Evolutionary conservation across 768 basidiomycete species (phyloP), one percentile per base, ranked within the genome.

Genomic region (Calvatia gigantea): DNA sequence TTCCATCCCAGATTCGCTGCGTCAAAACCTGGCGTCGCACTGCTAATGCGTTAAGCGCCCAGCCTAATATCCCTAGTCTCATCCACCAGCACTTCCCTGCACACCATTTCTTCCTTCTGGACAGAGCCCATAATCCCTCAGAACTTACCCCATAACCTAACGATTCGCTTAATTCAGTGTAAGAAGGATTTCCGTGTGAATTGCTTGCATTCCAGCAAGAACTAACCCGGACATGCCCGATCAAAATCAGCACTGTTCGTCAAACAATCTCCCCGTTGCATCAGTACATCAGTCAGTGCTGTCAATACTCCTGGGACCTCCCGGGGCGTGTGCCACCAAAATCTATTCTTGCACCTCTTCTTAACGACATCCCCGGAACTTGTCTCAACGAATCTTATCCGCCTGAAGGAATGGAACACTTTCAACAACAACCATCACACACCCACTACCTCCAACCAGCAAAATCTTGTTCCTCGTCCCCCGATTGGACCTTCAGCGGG

Each of bases 161-260:
- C 21, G 38, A 21, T 33, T 48, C 46, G 46, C 46, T 33, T 33
- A 48, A 19, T 33, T 33, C 46, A 29, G 29, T 19, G 8, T n/a
- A 48, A 48, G 46, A 48, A 48, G 46, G 31, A 21, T 19, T n/a
- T 9, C n/a, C 46, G 46, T 33, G 46, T 23, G 46, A 48, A 32
- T 17, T 32, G 17, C 31, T 29, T 23, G 41, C 23, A 12, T 42
- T 42, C 11, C 21, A 19, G 41, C 23, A 23, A 42, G 21, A 7
- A 8, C n/a, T 42, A 21, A 42, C 41, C 41, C 19, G 41, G 19
- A 42, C 17, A 4, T 17, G 5, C 19, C 25, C 8, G 41, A 23
- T 9, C 41, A 25, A 23, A 23, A 19, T 23, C 19, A 23, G 12
- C 35, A 37, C 41, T 12, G 23, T 42, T 42, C 11, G 41, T 42